Base-by-base conservation (phyloP, 768 basidiomycete species). In the Wakefieldia striispora region DNA sequence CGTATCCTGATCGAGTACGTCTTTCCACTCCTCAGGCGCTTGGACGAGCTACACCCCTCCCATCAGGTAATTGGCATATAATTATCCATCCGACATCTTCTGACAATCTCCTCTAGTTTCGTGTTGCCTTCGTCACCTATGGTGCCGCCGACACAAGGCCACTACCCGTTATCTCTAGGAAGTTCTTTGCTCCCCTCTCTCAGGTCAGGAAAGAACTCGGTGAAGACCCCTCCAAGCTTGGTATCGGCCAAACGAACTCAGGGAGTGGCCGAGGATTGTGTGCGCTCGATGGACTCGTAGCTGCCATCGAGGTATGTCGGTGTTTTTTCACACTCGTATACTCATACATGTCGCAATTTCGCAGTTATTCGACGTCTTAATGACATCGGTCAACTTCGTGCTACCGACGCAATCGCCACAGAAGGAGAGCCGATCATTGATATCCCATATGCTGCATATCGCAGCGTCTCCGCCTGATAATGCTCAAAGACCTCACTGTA, bases 271-370 rank as follows among this genome's bases (percentile, higher is more conserved):
- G 63, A 24, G 86, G 86, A 1, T 76, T 87, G 77, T 83, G 84
- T 23, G 82, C 83, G 4, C 67, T 90, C 7, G 88, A 90, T 50
- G 88, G 83, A 8, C 63, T 87, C 12, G 82, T 85, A 13, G 82
- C 86, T 16, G 82, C 81, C 27, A 66, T 88, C 20, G 86, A 89
- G 75, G 86, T 87, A 45, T 46, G 70, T 19, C 12, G 3, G 14
- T n/a, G 13, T 37, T n/a, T n/a, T n/a, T n/a, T n/a, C n/a, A 17
- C 38, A 21, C 40, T 17, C n/a, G 3, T 27, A 13, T 23, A 19
- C 13, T 5, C 10, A 36, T 35, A 53, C 31, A 43, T 14, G 34
- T 77, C 75, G 54, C 74, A 72, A 56, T 33, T 33, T 33, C 33
- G 33, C 40, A 74, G 72, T 33, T 75, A 71, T 63, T 72, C 54